These are phyloP conservation scores for Conticribra weissflogii DNA, from an alignment of 108 stramenopile species.

Conservation along the genomic window DNA sequence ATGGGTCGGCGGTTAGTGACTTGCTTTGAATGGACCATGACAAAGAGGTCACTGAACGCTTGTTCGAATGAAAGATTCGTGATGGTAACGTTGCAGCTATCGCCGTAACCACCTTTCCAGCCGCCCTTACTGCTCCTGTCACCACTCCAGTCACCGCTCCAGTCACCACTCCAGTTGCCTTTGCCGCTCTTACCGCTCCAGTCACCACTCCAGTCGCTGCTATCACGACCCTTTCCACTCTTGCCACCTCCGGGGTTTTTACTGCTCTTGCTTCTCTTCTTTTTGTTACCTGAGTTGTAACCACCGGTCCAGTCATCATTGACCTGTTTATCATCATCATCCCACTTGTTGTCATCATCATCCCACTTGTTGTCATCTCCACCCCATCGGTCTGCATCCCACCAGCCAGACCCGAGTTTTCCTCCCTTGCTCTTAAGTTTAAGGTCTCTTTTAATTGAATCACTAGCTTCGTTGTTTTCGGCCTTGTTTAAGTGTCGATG, in stretches of 20 bases:
- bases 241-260: conserved; percentile 2
- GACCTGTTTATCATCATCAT: not conserved
- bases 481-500: not conserved
- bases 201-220: not conserved
- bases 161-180: conserved; percentile 1
- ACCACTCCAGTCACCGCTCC: not conserved
- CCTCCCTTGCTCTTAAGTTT: not conserved
- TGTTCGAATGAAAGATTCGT: conserved; percentile 35
- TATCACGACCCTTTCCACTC: not conserved
- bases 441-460: not conserved
- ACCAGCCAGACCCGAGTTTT: conserved; percentile 1
- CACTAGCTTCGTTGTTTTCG: not conserved
- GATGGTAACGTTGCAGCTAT: conserved; percentile 16
- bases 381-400: not conserved
- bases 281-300: not conserved
- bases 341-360: conserved; percentile 1
- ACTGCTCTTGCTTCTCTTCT: not conserved
- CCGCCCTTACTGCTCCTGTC: conserved; percentile 4
- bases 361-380: not conserved
- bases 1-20: conserved; percentile 31
- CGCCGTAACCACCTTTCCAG: conserved; percentile 3
- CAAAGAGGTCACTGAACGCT: conserved; percentile 36
- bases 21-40: conserved; percentile 19
- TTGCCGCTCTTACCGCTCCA: conserved; percentile 6
- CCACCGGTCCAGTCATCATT: not conserved